Evolutionary conservation across 2,329 filamentous ascomycete genomes (phyloP).

Genomic region (Hypoxylon rubiginosum): DNA sequence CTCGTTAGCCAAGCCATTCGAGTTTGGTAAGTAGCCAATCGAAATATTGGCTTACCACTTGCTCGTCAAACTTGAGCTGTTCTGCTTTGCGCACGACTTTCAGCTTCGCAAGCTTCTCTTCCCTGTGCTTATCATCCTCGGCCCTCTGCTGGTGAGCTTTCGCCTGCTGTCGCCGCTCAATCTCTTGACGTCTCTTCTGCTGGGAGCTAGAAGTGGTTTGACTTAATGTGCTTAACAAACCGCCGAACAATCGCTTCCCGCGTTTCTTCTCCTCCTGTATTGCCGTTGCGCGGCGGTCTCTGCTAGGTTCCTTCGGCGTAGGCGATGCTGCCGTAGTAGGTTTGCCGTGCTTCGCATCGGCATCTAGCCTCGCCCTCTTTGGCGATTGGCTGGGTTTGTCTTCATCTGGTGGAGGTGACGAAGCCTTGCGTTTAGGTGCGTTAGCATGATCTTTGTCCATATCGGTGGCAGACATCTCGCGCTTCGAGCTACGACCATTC

Average conservation of each 20-base stretch:
- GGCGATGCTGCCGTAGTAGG: constrained; percentile 22
- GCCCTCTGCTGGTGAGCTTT: constrained; percentile 79
- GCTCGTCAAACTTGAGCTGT: constrained; percentile 81
- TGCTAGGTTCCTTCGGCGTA: constrained; percentile 31
- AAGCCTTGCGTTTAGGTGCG: constrained; percentile 53
- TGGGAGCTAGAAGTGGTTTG: constrained; percentile 74
- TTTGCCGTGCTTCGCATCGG: constrained; percentile 37
- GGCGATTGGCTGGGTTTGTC: constrained; percentile 45
- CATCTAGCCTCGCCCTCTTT: constrained; percentile 45
- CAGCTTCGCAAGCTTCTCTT: constrained; percentile 74
- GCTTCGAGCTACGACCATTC: constrained; percentile 33
- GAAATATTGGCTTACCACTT: constrained; percentile 70
- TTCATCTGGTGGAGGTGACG: constrained; percentile 36
- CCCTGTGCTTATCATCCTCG: constrained; percentile 76
- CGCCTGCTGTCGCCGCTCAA: constrained; percentile 84
- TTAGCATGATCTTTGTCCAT: constrained; percentile 30
- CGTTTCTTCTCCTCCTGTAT: constrained; percentile 83
- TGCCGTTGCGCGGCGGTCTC: constrained; percentile 58
- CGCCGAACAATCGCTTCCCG: constrained; percentile 87
- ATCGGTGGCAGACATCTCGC: constrained; percentile 32
- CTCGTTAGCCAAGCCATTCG: constrained; percentile 41
- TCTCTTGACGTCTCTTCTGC: constrained; percentile 80
- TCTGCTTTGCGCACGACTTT: constrained; percentile 73
- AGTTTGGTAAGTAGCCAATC: no score
- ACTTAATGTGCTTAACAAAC: constrained; percentile 81